Evolutionary conservation across 164 flowering plant genomes (phyloP), one percentile per base, ranked within the genome.

Genomic region (Vitis rupestris): DNA sequence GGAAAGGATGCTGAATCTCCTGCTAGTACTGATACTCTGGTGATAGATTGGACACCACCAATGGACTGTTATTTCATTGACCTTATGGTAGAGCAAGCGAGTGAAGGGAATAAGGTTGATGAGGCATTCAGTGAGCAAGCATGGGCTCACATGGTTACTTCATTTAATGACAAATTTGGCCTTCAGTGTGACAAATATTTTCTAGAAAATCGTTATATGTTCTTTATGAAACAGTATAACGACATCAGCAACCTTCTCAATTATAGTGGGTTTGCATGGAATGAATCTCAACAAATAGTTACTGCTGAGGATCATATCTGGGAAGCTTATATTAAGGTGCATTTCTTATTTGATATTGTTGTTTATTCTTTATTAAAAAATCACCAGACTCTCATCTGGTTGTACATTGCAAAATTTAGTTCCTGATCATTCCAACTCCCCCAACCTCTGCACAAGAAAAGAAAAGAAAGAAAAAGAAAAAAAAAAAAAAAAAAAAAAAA

Each of bases 301-400:
- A 59, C 19, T 17, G 88, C 82, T 53, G 76, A 74, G 13, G 65
- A 80, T 73, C 69, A 67, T 65, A 48, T 37, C 37, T 85, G 88
- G 88, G 85, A 83, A 71, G 77, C 77, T 64, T 85, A 76, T 64
- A 70, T 66, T 11, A 73, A 85, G 86, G 88, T 85, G 47, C 47
- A 15, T 8, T 19, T 47, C 64, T 51, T 56, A 57, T 52, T 30
- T n/a, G 1, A 54, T 47, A 54, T 62, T 54, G 10, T 27, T 54
- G 44, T 37, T 64, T 63, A 0, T 47, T 29, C 3, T 11, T 14
- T 44, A 14, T 47, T 31, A 6, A 10, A 9, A 30, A 37, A 61
- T 53, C 29, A 11, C 49, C n/a, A 0, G 9, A 9, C 15, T 44
- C 49, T 15, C 23, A 16, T 3, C 44, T 37, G 44, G 7, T 37